Conservation (phyloP, 2,329 filamentous ascomycete genomes). For the Neurospora sp. region DNA sequence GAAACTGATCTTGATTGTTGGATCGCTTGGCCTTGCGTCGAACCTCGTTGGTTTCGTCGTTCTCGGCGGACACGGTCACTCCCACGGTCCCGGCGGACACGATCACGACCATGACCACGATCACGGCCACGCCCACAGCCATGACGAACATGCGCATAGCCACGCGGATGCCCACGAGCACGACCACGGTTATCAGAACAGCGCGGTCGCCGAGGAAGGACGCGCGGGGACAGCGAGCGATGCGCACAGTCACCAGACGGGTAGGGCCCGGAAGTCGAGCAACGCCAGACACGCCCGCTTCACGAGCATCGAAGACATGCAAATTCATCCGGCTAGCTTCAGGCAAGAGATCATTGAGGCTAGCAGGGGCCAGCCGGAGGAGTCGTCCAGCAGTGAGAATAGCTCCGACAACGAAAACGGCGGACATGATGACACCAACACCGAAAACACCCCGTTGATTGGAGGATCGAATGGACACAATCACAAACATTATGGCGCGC, state of each 20-base stretch:
- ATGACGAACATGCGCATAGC: conserved; percentile 1
- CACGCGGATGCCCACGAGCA: conserved; percentile 12
- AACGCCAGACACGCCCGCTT: conserved; percentile 47
- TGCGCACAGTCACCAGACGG: conserved; percentile 24
- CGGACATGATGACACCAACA: conserved; percentile 32
- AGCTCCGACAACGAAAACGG: conserved; percentile 40
- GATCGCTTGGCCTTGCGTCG: conserved; percentile 73
- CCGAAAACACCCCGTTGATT: conserved; percentile 40
- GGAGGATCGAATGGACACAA: conserved; percentile 21
- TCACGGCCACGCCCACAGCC: conserved; percentile 18
- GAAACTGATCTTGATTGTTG: conserved; percentile 80
- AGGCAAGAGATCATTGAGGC: conserved; percentile 86
- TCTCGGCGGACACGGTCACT: conserved; percentile 87
- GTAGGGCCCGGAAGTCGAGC: conserved; percentile 33
- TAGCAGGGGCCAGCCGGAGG: conserved; percentile 52
- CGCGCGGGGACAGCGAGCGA: conserved; percentile 34
- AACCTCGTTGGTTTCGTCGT: conserved; percentile 85
- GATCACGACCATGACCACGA: conserved; percentile 33
- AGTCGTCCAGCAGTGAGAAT: conserved; percentile 40
- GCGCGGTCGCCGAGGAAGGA: conserved; percentile 39
- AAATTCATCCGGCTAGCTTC: conserved; percentile 83
- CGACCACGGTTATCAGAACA: conserved; percentile 23
- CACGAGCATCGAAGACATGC: conserved; percentile 61
- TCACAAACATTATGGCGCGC: conserved; percentile 19
- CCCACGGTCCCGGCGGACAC: conserved; percentile 52